Percentiles rank a stretch among this genome's conserved stretches.
These are phyloP conservation scores for Diaporthe citri DNA, from an alignment of 2,329 filamentous ascomycete species.

Conservation along the genomic window DNA sequence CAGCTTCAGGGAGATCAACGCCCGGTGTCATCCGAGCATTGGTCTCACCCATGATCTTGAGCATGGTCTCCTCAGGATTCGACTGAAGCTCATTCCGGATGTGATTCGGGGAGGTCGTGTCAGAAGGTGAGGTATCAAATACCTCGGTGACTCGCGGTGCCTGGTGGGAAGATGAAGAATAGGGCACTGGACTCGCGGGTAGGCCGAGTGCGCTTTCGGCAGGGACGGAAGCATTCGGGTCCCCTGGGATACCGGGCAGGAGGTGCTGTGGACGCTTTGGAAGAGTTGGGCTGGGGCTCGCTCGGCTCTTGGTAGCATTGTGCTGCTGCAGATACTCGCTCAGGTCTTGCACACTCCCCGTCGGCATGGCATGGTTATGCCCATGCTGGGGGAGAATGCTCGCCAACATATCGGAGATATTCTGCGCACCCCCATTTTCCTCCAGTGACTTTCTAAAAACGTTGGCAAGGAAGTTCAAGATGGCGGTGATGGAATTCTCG, in stretches of 20 bases:
- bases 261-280: slow-evolving; percentile 67
- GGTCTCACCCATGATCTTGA: slow-evolving; percentile 75
- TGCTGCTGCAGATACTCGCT: slow-evolving; percentile 68
- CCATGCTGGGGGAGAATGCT: slow-evolving; percentile 73
- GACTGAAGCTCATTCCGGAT: slow-evolving; percentile 68
- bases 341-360: slow-evolving; percentile 72
- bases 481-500: slow-evolving; percentile 99
- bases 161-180: slow-evolving; percentile 53
- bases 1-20: slow-evolving; percentile 68
- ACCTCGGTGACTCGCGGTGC: slow-evolving; percentile 68
- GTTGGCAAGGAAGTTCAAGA: slow-evolving; percentile 94
- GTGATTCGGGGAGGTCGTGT: slow-evolving; percentile 60
- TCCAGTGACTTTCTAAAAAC: slow-evolving; percentile 96
- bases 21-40: slow-evolving; percentile 65
- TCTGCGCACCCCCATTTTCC: slow-evolving; percentile 80
- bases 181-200: slow-evolving; percentile 46
- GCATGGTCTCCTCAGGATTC: slow-evolving; percentile 72
- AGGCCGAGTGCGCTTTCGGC: slow-evolving; percentile 49
- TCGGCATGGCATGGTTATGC: slow-evolving; percentile 56
- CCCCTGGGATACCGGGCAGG: slow-evolving; percentile 65
- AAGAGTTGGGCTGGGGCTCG: slow-evolving; percentile 55
- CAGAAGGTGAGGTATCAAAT: slow-evolving; percentile 63
- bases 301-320: slow-evolving; percentile 50
- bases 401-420: slow-evolving; percentile 86
- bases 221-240: slow-evolving; percentile 46